These are phyloP conservation scores for Zostera marina DNA, from an alignment of 116 monocot genomes.

Conservation along the genomic window DNA sequence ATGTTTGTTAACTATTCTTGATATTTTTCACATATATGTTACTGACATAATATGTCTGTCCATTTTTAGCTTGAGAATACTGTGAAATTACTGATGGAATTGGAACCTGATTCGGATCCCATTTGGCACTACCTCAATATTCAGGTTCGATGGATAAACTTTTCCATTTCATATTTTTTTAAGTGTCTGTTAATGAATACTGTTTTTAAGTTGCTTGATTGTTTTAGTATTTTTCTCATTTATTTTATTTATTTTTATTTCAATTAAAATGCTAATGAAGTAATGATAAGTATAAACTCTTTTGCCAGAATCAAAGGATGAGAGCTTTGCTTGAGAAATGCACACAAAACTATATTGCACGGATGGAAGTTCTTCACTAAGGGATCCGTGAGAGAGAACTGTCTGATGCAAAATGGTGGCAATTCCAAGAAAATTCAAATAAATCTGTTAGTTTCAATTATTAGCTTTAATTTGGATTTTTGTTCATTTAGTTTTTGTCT, in stretches of 20 bases:
- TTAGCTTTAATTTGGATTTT: neutral
- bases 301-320: slow-evolving; percentile 72
- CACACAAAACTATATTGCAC: slow-evolving; percentile 59
- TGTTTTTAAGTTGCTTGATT: neutral
- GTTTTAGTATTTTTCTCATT: neutral
- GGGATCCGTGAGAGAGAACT: slow-evolving; percentile 50
- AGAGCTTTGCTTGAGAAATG: slow-evolving; percentile 84
- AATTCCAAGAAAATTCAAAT: slow-evolving; percentile 66
- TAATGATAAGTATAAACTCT: neutral
- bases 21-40: too few relatives aligned
- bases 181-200: too few relatives aligned
- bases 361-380: slow-evolving; percentile 61
- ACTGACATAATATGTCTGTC: too few relatives aligned
- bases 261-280: neutral
- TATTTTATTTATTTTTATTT: neutral
- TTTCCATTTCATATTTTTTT: neutral
- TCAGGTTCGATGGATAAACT: slow-evolving; percentile 28
- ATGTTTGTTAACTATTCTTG: too few relatives aligned
- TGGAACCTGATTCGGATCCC: slow-evolving; percentile 99
- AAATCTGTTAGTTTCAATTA: slow-evolving; percentile 40
- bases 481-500: too few relatives aligned
- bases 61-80: slow-evolving; percentile 77
- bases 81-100: slow-evolving; percentile 76
- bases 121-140: slow-evolving; percentile 96
- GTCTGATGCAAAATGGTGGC: slow-evolving; percentile 88